Percentiles rank a stretch among this genome's conserved stretches.
These are phyloP conservation scores for Melastoma malabathricum DNA, from an alignment of 345 rosid species.

Conservation along the genomic window DNA sequence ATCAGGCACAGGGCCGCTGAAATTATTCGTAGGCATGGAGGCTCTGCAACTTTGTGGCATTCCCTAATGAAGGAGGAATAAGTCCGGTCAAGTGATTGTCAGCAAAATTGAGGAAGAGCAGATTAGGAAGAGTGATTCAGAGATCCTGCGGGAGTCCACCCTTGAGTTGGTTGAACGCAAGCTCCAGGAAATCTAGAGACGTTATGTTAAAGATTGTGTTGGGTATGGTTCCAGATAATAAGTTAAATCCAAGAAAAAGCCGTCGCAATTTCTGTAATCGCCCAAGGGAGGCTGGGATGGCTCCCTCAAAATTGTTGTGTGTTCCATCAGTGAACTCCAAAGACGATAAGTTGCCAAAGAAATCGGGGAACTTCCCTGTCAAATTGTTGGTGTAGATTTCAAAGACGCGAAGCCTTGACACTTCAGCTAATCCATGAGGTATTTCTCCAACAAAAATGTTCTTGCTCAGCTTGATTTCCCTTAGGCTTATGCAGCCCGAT, in stretches of 20 bases:
- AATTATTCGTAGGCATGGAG: background rate
- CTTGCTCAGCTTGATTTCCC: background rate
- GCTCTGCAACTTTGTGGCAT: background rate
- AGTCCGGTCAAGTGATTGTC: accelerated
- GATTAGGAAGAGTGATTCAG: background rate
- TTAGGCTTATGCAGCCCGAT: background rate
- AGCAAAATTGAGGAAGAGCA: accelerated
- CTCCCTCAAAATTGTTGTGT: accelerated
- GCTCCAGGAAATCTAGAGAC: background rate
- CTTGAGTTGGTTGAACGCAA: background rate
- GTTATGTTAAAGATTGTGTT: background rate
- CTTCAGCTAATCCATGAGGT: background rate
- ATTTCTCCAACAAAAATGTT: background rate
- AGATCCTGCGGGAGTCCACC: background rate
- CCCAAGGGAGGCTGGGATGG: background rate
- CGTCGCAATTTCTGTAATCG: no score
- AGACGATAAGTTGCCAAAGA: background rate
- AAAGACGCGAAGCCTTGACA: background rate
- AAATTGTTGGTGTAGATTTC: background rate
- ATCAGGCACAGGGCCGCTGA: background rate
- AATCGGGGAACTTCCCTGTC: background rate
- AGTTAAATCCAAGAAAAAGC: no score
- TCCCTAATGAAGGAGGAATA: background rate
- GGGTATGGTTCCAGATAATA: background rate
- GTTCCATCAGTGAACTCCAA: background rate